phyloP scores from a whole-genome alignment of 148 eudicot species.

The Rhododendron mucronatum region DNA sequence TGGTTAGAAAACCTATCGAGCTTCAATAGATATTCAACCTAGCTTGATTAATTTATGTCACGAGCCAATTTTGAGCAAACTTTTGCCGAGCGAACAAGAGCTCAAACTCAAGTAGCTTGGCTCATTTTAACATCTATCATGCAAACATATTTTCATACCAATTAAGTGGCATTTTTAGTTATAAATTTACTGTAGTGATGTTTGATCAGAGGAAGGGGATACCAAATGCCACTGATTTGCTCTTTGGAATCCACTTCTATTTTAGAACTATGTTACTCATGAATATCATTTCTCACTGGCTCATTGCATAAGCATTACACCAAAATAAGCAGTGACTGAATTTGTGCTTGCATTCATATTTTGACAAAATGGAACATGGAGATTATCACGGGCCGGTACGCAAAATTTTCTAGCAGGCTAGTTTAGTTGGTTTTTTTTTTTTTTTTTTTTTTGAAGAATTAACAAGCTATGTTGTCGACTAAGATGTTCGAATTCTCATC shows the following conservation, averaged over 20 bases:
- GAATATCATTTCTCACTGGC: not conserved
- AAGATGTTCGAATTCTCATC: not conserved
- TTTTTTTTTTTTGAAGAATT: too few species aligned
- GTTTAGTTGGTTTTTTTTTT: too few species aligned
- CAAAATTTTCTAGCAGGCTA: not conserved
- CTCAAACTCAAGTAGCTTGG: not conserved
- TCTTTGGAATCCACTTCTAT: not conserved
- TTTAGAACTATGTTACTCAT: not conserved
- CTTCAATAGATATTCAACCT: not conserved
- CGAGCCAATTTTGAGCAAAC: not conserved
- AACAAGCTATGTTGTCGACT: not conserved
- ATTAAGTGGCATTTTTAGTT: not conserved
- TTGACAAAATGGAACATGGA: not conserved
- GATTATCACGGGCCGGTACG: not conserved
- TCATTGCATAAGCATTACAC: not conserved
- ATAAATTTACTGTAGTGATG: not conserved
- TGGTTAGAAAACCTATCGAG: not conserved
- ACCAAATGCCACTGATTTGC: not conserved
- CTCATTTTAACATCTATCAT: not conserved
- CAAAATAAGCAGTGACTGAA: not conserved
- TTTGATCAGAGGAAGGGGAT: not conserved
- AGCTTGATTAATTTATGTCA: not conserved
- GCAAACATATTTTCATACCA: not conserved
- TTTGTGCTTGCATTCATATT: not conserved
- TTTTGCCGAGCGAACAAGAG: not conserved